Percentiles rank a stretch among this genome's conserved stretches.
Conservation (phyloP, 2,329 filamentous ascomycete genomes). For the Ilyonectria destructans region DNA sequence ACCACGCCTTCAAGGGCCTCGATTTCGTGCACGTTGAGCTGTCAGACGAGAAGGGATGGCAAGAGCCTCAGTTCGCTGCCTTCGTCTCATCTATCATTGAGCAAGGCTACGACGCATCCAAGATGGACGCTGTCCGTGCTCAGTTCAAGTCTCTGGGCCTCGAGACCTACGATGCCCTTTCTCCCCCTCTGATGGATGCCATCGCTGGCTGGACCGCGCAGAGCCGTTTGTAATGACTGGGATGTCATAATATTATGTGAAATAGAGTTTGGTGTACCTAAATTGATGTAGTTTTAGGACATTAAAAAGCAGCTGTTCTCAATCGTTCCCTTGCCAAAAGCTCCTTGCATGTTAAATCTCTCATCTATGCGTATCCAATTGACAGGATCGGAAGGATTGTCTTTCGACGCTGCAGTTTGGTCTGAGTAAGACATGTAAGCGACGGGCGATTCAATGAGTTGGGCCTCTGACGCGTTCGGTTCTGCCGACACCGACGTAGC, state of each 20-base stretch:
- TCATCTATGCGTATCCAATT: not conserved
- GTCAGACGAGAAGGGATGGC: conserved; percentile 75
- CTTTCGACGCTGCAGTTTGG: too few relatives aligned
- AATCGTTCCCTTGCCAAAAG: not conserved
- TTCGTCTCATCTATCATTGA: conserved; percentile 80
- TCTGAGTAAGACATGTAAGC: too few relatives aligned
- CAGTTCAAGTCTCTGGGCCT: conserved; percentile 71
- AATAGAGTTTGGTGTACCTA: conserved; percentile 6
- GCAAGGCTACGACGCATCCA: conserved; percentile 73
- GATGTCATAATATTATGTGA: not conserved
- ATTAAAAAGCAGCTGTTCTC: not conserved
- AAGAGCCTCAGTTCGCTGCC: conserved; percentile 80
- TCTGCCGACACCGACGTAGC: too few relatives aligned
- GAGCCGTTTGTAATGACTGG: conserved; percentile 50
- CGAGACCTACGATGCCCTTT: conserved; percentile 75
- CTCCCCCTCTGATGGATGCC: conserved; percentile 75
- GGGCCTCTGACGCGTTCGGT: too few relatives aligned
- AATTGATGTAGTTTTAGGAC: conserved; percentile 26
- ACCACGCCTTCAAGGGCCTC: conserved; percentile 79
- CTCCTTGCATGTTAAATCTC: not conserved
- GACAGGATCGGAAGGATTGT: too few relatives aligned
- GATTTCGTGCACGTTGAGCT: conserved; percentile 80
- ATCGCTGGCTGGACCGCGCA: conserved; percentile 71
- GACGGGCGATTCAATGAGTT: too few relatives aligned
- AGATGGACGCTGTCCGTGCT: conserved; percentile 69